Percentiles rank a stretch among this genome's conserved stretches.
These are phyloP conservation scores for Fusarium torreyae DNA, from an alignment of 2,329 filamentous ascomycete species.

Conservation along the genomic window DNA sequence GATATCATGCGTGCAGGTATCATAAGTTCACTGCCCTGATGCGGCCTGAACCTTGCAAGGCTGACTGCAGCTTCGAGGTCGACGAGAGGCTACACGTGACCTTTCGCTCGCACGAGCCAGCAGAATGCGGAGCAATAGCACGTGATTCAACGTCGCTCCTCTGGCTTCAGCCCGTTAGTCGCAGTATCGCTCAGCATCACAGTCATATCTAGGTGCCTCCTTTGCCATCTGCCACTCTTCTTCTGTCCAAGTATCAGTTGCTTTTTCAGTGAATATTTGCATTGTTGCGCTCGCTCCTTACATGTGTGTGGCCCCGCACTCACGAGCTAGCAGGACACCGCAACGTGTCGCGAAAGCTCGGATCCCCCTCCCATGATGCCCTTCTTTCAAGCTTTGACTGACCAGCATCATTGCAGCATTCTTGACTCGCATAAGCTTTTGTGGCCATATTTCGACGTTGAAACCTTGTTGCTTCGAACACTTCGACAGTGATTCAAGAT, in stretches of 20 bases:
- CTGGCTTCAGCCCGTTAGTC: slow-evolving; percentile 38
- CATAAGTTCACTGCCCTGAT: background rate
- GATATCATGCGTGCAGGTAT: background rate
- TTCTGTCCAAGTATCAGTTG: slow-evolving; percentile 60
- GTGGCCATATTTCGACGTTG: slow-evolving; percentile 27
- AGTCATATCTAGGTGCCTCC: slow-evolving; percentile 42
- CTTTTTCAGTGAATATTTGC: slow-evolving; percentile 55
- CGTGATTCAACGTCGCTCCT: slow-evolving; percentile 45
- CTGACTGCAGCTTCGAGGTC: slow-evolving; percentile 7
- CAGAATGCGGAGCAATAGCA: slow-evolving; percentile 48
- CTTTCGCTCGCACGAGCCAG: slow-evolving; percentile 41
- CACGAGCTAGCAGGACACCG: slow-evolving; percentile 34
- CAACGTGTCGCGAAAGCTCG: slow-evolving; percentile 51
- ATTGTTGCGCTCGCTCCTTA: slow-evolving; percentile 54
- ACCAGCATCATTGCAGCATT: slow-evolving; percentile 47
- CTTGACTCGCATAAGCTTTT: slow-evolving; percentile 43
- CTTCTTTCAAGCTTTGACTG: slow-evolving; percentile 50
- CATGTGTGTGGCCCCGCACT: slow-evolving; percentile 50
- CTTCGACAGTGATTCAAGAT: slow-evolving; percentile 34
- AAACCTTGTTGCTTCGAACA: slow-evolving; percentile 21
- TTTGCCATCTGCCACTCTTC: slow-evolving; percentile 56
- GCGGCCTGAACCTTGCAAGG: slow-evolving; percentile 17
- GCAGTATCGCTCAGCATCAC: slow-evolving; percentile 45
- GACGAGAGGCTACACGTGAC: slow-evolving; percentile 46
- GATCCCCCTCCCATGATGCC: slow-evolving; percentile 50